These are phyloP conservation scores for Chenopodium album DNA, from an alignment of 148 eudicot genomes.

Conservation along the genomic window DNA sequence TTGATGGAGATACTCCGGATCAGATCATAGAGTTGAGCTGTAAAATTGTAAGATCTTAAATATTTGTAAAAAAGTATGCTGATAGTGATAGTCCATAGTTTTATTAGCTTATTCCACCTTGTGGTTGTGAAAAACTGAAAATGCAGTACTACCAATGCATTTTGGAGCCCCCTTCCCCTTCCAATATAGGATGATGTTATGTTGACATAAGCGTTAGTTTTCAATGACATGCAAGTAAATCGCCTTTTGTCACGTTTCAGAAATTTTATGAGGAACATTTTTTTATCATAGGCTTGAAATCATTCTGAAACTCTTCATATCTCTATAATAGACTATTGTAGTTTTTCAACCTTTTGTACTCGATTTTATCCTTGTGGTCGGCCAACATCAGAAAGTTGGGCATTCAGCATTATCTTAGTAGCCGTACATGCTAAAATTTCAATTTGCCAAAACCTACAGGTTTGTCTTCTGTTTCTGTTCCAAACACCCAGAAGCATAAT, in stretches of 20 bases:
- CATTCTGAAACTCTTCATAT: neutral
- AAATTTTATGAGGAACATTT: neutral
- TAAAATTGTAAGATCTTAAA: neutral
- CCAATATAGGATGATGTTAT: neutral
- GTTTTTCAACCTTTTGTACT: neutral
- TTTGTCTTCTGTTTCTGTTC: conserved; percentile 9
- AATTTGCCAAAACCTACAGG: conserved; percentile 12
- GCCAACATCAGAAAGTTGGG: conserved; percentile 14
- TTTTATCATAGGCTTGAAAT: neutral
- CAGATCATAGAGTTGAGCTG: neutral
- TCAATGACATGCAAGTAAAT: neutral
- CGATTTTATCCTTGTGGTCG: conserved; percentile 7
- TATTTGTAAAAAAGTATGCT: neutral
- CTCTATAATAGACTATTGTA: neutral
- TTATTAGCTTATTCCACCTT: neutral
- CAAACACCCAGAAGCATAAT: neutral
- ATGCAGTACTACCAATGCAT: neutral
- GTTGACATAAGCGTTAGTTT: conserved; percentile 2
- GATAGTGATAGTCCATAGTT: neutral
- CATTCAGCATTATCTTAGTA: neutral
- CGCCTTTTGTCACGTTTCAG: neutral
- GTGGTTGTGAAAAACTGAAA: neutral
- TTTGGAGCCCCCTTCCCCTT: neutral
- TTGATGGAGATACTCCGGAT: neutral
- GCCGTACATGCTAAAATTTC: neutral